These are phyloP conservation scores for Zymoseptoria brevis DNA, from an alignment of 2,329 filamentous ascomycete genomes.

Conservation along the genomic window DNA sequence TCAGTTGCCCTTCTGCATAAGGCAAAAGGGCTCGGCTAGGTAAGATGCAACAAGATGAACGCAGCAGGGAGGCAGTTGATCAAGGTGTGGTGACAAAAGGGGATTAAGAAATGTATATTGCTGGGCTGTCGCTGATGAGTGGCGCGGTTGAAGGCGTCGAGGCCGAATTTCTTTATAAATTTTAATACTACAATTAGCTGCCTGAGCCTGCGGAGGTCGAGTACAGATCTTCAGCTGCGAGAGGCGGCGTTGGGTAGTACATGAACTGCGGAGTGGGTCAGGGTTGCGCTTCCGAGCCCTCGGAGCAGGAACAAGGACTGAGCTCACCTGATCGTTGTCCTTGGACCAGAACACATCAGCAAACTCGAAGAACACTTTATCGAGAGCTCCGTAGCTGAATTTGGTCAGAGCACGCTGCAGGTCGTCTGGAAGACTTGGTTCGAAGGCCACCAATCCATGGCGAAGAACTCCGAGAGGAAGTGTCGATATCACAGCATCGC, in stretches of 20 bases:
- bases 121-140: too few relatives aligned
- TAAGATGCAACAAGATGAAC: too few relatives aligned
- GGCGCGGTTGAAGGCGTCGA: too few relatives aligned
- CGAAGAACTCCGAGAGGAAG: slow-evolving; percentile 35
- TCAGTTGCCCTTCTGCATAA: too few relatives aligned
- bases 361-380: slow-evolving; percentile 40
- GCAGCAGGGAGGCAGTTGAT: too few relatives aligned
- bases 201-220: slow-evolving; percentile 18
- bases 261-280: slow-evolving; percentile 27
- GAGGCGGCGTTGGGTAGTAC: slow-evolving; percentile 35
- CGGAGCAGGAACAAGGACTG: neutral
- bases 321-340: slow-evolving; percentile 34
- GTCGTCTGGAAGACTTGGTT: slow-evolving; percentile 31
- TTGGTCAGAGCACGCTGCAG: slow-evolving; percentile 32
- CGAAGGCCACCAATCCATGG: slow-evolving; percentile 34
- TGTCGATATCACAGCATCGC: slow-evolving; percentile 35
- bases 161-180: too few relatives aligned
- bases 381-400: slow-evolving; percentile 37
- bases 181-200: too few relatives aligned
- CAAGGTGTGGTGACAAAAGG: too few relatives aligned
- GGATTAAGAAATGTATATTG: too few relatives aligned
- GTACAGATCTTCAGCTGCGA: slow-evolving; percentile 20
- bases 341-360: slow-evolving; percentile 39
- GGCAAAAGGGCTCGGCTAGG: too few relatives aligned
- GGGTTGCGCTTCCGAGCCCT: neutral